Evolutionary conservation across 345 rosid genomes (phyloP).

Genomic region (Eucalyptus erythrocorys): DNA sequence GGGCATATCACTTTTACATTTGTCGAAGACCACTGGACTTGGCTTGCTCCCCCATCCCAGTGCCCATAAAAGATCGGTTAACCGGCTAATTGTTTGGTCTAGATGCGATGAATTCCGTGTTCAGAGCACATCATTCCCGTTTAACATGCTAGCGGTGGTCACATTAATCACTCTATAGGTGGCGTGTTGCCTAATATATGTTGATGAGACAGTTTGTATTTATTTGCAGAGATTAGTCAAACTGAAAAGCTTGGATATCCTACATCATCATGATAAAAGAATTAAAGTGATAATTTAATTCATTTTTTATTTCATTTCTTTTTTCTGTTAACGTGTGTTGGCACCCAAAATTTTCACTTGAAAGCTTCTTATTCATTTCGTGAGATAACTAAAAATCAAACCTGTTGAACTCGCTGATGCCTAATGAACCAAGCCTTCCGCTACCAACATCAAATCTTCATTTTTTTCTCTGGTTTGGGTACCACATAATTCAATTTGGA

Average conservation of each 20-base stretch:
- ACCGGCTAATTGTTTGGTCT: not conserved
- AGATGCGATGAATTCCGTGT: not conserved
- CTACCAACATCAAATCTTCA: too few relatives aligned
- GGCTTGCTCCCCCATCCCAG: not conserved
- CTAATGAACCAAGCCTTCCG: too few relatives aligned
- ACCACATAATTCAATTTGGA: too few relatives aligned
- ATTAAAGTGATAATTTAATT: too few relatives aligned
- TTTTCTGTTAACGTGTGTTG: fast-evolving
- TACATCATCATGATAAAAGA: fast-evolving
- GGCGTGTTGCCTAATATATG: not conserved
- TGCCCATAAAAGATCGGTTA: not conserved
- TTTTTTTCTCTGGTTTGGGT: too few relatives aligned
- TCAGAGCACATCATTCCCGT: not conserved
- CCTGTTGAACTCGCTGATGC: fast-evolving
- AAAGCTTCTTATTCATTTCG: too few relatives aligned
- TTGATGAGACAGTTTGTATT: not conserved
- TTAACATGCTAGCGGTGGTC: not conserved
- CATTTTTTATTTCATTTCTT: too few relatives aligned
- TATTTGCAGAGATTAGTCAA: not conserved
- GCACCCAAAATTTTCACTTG: too few relatives aligned
- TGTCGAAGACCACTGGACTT: not conserved
- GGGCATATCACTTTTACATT: not conserved
- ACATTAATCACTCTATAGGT: not conserved
- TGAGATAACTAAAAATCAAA: too few relatives aligned
- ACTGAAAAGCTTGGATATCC: not conserved